Conservation (phyloP, 208 protist genomes). For the Spongospora subterranea region DNA sequence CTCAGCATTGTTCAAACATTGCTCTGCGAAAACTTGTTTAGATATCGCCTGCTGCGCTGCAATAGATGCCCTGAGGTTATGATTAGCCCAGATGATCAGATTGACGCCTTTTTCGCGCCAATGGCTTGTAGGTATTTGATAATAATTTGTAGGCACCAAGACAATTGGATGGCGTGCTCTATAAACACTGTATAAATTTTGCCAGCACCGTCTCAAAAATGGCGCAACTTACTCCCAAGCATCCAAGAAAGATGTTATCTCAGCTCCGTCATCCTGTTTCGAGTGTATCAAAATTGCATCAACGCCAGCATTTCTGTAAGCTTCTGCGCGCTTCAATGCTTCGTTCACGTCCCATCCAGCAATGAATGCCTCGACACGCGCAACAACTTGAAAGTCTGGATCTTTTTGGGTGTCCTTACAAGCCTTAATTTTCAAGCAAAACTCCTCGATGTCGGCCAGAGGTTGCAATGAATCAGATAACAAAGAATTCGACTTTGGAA, state of each 20-base stretch:
- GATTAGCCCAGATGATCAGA: conserved; percentile 81
- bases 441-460: conserved; percentile 80
- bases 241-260: conserved; percentile 80
- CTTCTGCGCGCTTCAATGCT: conserved; percentile 76
- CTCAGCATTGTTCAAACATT: conserved; percentile 74
- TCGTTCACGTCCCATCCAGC: conserved; percentile 82
- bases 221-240: conserved; percentile 72
- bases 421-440: conserved; percentile 78
- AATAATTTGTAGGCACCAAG: conserved; percentile 83
- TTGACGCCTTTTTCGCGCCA: conserved; percentile 77
- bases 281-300: conserved; percentile 81
- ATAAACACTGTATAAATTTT: not conserved
- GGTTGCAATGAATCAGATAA: conserved; percentile 74
- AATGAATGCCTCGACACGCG: conserved; percentile 82
- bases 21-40: conserved; percentile 75
- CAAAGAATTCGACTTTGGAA: conserved; percentile 82
- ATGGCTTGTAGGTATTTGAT: conserved; percentile 73
- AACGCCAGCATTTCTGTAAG: conserved; percentile 78
- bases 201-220: not conserved
- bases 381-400: conserved; percentile 78
- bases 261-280: conserved; percentile 76
- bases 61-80: conserved; percentile 77
- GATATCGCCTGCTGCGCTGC: conserved; percentile 76
- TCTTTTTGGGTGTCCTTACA: conserved; percentile 79
- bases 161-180: conserved; percentile 73